Percentiles rank a stretch among this genome's conserved stretches.
These are phyloP conservation scores for Myxozyma melibiosi DNA, from an alignment of 805 yeast genomes.

Conservation along the genomic window DNA sequence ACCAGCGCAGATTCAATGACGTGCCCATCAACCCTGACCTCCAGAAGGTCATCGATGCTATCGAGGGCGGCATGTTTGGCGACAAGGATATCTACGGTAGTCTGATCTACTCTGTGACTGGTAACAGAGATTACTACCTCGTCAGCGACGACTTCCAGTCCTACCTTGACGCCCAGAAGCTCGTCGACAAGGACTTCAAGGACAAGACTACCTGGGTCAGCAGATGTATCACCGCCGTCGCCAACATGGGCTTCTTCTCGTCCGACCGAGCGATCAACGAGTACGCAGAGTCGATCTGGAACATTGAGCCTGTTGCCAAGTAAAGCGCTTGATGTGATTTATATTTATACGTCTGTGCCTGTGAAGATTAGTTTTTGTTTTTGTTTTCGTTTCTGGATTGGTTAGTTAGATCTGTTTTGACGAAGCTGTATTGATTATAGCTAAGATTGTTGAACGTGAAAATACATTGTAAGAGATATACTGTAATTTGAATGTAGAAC, in stretches of 20 bases:
- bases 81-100: conserved; percentile 60
- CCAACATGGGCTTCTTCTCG: conserved; percentile 91
- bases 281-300: conserved; percentile 92
- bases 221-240: conserved; percentile 76
- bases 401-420: neutral
- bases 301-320: conserved; percentile 65
- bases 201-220: conserved; percentile 74
- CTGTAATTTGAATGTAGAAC: too few species aligned
- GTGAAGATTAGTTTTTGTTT: too few species aligned
- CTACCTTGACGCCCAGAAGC: conserved; percentile 76
- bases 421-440: conserved; percentile 4
- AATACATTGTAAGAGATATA: too few species aligned
- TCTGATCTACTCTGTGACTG: conserved; percentile 65
- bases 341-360: too few species aligned
- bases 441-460: too few species aligned
- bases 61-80: conserved; percentile 74
- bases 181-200: conserved; percentile 70
- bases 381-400: too few species aligned
- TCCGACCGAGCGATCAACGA: conserved; percentile 90
- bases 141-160: conserved; percentile 89
- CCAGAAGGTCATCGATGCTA: conserved; percentile 61
- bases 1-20: conserved; percentile 66
- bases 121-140: conserved; percentile 74
- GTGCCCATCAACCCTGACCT: conserved; percentile 62
- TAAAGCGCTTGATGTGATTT: neutral